Conservation (phyloP, 2,329 filamentous ascomycete genomes). For the Amylocarpus encephaloides region DNA sequence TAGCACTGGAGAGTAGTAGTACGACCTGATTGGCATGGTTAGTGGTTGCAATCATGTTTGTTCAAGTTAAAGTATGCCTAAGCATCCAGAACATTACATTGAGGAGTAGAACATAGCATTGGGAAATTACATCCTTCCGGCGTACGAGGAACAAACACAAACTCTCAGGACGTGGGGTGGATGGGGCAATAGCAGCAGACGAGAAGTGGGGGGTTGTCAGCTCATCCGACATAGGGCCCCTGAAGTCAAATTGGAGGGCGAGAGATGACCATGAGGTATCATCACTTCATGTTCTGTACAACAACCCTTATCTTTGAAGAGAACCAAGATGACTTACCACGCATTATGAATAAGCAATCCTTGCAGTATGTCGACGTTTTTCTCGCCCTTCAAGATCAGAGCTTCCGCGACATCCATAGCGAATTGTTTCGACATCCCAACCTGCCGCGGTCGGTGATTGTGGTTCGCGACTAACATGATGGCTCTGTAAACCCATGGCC, state of each 20-base stretch:
- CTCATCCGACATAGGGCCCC: not conserved
- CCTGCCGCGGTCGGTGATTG: conserved; percentile 11
- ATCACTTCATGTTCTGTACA: not conserved
- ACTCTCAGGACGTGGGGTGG: no score
- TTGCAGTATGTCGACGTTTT: conserved; percentile 23
- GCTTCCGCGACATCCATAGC: conserved; percentile 15
- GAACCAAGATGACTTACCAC: conserved; percentile 14
- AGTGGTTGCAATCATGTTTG: no score
- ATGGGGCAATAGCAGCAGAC: no score
- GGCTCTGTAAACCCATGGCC: conserved; percentile 18
- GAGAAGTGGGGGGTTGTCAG: not conserved
- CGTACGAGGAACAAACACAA: no score
- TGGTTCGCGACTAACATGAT: conserved; percentile 15
- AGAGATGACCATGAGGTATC: conserved; percentile 12
- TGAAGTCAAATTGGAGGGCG: conserved; percentile 13
- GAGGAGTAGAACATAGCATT: no score
- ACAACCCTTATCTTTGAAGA: not conserved
- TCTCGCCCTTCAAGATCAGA: conserved; percentile 18
- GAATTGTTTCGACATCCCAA: conserved; percentile 15
- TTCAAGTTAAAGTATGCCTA: no score
- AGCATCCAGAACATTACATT: no score
- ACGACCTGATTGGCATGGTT: conserved; percentile 7
- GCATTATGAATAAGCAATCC: conserved; percentile 19
- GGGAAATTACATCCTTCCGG: no score
- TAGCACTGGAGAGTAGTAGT: conserved; percentile 13